These are phyloP conservation scores for Huntiella omanensis DNA, from an alignment of 2,329 filamentous ascomycete species.

Conservation along the genomic window DNA sequence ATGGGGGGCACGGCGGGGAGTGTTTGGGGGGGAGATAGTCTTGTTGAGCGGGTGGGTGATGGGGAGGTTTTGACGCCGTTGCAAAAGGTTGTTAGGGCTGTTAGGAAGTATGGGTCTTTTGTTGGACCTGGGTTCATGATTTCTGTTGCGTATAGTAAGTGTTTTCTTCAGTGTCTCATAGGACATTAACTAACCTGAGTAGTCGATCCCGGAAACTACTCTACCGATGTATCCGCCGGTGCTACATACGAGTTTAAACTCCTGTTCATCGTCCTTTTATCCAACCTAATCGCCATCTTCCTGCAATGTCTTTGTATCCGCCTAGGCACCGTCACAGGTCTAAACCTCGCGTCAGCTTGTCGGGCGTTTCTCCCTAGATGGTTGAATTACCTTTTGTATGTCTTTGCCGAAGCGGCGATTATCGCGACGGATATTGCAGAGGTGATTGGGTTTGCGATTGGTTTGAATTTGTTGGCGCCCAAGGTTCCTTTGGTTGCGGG, in stretches of 20 bases:
- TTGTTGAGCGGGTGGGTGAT: neutral
- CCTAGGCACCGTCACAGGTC: constrained; percentile 47
- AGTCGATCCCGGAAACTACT: constrained; percentile 48
- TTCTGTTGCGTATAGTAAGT: constrained; percentile 36
- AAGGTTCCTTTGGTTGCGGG: constrained; percentile 47
- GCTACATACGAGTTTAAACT: constrained; percentile 45
- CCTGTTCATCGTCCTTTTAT: constrained; percentile 48
- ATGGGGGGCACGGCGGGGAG: neutral
- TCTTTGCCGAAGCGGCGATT: constrained; percentile 46
- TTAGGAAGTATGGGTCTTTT: constrained; percentile 17
- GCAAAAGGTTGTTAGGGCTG: constrained; percentile 1
- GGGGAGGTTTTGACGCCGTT: neutral
- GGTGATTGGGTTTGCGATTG: constrained; percentile 54
- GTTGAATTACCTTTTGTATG: constrained; percentile 43
- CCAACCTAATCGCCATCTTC: constrained; percentile 53
- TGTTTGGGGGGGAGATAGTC: neutral
- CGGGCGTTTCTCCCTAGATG: constrained; percentile 45
- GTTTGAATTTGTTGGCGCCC: constrained; percentile 45
- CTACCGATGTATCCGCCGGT: constrained; percentile 50
- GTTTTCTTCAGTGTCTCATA: neutral
- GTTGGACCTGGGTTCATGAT: constrained; percentile 51
- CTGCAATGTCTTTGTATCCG: constrained; percentile 51
- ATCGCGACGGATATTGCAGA: constrained; percentile 56
- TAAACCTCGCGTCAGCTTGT: constrained; percentile 48
- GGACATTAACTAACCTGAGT: neutral